Evolutionary conservation across 2,329 filamentous ascomycete genomes (phyloP).

Genomic region (Aureobasidium sp.): DNA sequence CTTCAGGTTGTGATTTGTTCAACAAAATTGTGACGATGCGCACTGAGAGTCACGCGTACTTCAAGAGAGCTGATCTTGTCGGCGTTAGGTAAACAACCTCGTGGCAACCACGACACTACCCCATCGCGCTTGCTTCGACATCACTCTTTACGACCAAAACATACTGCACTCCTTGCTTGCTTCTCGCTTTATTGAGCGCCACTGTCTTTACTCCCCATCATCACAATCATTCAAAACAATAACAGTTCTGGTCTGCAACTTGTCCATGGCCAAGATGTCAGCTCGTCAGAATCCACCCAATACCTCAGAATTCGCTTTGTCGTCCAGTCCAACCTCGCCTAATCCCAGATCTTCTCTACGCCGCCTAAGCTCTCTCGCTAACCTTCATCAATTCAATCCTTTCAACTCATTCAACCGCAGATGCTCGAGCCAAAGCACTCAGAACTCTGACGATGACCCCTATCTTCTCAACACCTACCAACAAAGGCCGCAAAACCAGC

Average conservation of each 20-base stretch:
- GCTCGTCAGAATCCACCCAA: neutral
- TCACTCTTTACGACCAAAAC: neutral
- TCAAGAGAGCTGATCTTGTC: neutral
- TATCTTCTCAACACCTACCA: constrained; percentile 22
- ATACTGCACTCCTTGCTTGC: neutral
- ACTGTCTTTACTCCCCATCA: neutral
- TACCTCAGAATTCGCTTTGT: neutral
- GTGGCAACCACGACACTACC: neutral
- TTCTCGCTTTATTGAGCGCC: neutral
- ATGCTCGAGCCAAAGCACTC: constrained; percentile 22
- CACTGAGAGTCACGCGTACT: neutral
- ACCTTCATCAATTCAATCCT: constrained; percentile 29
- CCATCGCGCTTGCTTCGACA: neutral
- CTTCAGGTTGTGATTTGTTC: neutral
- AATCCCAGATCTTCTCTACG: constrained; percentile 11
- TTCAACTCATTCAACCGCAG: constrained; percentile 31
- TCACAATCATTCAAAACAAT: neutral
- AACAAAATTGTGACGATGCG: neutral
- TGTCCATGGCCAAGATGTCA: neutral
- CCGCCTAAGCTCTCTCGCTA: constrained; percentile 30
- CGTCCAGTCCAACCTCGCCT: neutral
- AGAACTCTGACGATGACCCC: constrained; percentile 1
- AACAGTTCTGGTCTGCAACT: neutral
- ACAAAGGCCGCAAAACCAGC: constrained; percentile 18
- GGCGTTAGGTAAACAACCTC: neutral